Base-by-base conservation (phyloP, 495 filamentous ascomycete species). In the Daldinia concentrica region DNA sequence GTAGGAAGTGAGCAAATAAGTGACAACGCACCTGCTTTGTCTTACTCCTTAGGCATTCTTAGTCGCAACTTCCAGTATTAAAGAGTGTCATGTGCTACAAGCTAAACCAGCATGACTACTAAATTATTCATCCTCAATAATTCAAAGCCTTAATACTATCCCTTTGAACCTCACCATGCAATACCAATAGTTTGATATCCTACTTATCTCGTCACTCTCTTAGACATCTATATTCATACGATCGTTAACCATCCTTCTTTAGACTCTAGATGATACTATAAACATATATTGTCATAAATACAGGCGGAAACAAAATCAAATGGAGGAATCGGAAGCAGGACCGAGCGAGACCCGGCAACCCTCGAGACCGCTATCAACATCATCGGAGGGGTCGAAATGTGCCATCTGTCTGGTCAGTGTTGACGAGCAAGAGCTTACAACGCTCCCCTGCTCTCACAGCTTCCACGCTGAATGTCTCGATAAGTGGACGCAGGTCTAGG, bases 361-460 rank as follows among this genome's bases (percentile, higher is more conserved):
- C 7, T 6, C 17, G 22, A 24, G 17, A 1, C 3, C 19, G 9
- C 8, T 9, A 11, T 24, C 3, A 8, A 4, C 0, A 24, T 36
- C 34, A 36, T 14, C 34, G 0, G 19, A 19, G 12, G 52, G 0
- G 6, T 32, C 4, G 22, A 27, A n/a, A 22, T 70, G 67, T 30
- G 0, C 0, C 12, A 66, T 71, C 11, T 71, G 68, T 58, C 24
- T 1, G 4, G 3, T 9, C 11, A 26, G 2, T 7, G 14, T 61
- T 4, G 19, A 37, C 3, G 6, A 5, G 1, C 3, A 41, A 3
- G 7, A 45, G 14, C 3, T 52, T n/a, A 64, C 55, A 4, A 67
- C 52, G 36, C 64, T 72, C 2, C 69, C 69, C 1, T 72, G 63
- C 37, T 24, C 17, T 11, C 69, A 72, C 32, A 0, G 17, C 6